phyloP scores from a whole-genome alignment of 192 early-diverging fungal species.

The Podila horticola region DNA sequence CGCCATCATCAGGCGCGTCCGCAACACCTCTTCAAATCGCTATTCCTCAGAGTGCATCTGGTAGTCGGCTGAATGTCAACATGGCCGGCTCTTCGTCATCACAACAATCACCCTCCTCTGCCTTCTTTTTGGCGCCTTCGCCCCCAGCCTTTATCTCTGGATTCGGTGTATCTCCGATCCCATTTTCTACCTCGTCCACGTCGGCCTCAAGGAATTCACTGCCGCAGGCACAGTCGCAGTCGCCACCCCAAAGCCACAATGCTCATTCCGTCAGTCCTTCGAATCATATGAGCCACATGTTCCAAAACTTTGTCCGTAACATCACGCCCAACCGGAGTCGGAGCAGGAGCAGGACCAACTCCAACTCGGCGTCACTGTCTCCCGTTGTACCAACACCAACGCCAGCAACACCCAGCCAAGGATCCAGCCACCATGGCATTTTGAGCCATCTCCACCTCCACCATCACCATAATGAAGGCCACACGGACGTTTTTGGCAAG shows the following conservation, averaged over 20 bases:
- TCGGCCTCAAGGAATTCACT: conserved; percentile 8
- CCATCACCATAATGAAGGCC: neutral
- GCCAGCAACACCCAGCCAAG: neutral
- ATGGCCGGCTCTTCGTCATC: neutral
- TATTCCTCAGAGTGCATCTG: neutral
- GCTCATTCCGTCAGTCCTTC: conserved; percentile 5
- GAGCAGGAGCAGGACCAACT: conserved; percentile 49
- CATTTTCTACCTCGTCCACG: conserved; percentile 17
- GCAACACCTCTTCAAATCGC: neutral
- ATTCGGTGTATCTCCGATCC: conserved; percentile 29
- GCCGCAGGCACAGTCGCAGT: neutral
- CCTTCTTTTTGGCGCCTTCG: conserved; percentile 41
- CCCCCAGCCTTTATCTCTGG: conserved; percentile 37
- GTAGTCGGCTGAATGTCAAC: neutral
- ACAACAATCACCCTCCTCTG: conserved; percentile 46
- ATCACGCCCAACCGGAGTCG: conserved; percentile 28
- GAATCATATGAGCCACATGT: conserved; percentile 40
- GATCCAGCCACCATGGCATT: conserved; percentile 1
- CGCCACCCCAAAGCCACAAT: neutral
- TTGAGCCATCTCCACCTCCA: neutral
- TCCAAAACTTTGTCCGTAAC: conserved; percentile 46
- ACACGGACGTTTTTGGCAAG: conserved; percentile 37
- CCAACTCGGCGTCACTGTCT: conserved; percentile 24
- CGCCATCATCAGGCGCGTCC: neutral
- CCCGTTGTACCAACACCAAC: neutral